phyloP scores from a whole-genome alignment of 768 basidiomycete species.

The Dictyophora rubrovolvata region DNA sequence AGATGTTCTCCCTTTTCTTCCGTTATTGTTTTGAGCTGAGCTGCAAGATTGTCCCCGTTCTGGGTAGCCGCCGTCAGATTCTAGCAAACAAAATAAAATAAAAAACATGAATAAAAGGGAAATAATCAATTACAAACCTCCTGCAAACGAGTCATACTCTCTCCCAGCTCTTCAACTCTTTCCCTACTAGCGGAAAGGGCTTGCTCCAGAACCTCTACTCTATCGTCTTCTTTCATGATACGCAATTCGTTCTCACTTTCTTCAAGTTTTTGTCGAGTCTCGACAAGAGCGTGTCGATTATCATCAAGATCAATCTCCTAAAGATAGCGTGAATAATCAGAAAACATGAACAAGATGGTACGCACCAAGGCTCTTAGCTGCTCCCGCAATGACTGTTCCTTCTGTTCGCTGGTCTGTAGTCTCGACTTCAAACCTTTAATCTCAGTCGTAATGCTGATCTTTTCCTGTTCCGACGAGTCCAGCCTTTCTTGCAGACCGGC shows the following conservation, averaged over 20 bases:
- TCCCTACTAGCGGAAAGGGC: constrained; percentile 73
- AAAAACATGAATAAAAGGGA: not conserved
- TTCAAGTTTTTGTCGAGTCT: constrained; percentile 54
- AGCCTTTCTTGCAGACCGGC: constrained; percentile 34
- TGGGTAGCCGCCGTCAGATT: not conserved
- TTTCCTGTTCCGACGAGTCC: constrained; percentile 26
- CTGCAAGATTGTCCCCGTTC: not conserved
- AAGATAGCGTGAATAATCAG: not conserved
- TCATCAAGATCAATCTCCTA: constrained; percentile 72
- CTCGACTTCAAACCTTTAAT: not conserved
- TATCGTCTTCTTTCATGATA: constrained; percentile 71
- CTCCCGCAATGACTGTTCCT: not conserved
- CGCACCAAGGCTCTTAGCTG: not conserved
- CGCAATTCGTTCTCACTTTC: constrained; percentile 31
- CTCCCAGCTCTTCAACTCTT: constrained; percentile 74
- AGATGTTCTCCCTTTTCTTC: not conserved
- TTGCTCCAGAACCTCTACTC: constrained; percentile 60
- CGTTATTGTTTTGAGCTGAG: not conserved
- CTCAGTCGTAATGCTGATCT: constrained; percentile 1
- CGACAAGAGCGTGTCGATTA: constrained; percentile 40
- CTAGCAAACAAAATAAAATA: not conserved
- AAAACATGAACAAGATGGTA: not conserved
- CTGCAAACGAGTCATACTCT: constrained; percentile 67
- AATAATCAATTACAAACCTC: constrained; percentile 39
- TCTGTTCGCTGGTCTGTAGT: not conserved